Percentiles rank a stretch among this genome's conserved stretches.
Evolutionary conservation across 108 stramenopile genomes (phyloP).

Genomic region (Skeletonema tropicum): DNA sequence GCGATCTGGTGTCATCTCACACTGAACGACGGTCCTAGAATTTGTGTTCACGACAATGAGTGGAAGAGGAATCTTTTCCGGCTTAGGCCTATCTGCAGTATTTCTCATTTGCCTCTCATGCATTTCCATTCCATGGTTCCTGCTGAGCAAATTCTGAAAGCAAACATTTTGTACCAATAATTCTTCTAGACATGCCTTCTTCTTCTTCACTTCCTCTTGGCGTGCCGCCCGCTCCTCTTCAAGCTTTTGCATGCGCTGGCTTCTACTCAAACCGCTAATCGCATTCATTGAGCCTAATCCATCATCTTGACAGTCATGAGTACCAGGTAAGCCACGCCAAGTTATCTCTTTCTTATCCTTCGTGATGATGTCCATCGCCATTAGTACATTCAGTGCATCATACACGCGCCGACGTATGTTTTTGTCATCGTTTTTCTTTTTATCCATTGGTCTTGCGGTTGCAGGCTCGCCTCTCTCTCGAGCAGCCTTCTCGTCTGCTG

Average conservation of each 20-base stretch:
- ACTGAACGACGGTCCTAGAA: conserved; percentile 82
- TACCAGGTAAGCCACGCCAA: conserved; percentile 87
- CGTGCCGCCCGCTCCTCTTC: conserved; percentile 51
- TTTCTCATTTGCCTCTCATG: conserved; percentile 6
- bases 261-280: conserved; percentile 23
- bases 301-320: background rate
- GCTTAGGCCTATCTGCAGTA: conserved; percentile 1
- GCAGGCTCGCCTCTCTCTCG: conserved; percentile 52
- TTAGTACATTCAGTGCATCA: conserved; percentile 94
- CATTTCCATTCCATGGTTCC: conserved; percentile 60
- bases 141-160: conserved; percentile 78
- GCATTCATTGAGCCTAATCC: background rate
- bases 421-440: conserved; percentile 83
- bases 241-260: conserved; percentile 58
- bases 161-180: conserved; percentile 88
- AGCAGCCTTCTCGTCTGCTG: conserved; percentile 55
- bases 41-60: conserved; percentile 93
- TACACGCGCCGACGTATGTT: conserved; percentile 94
- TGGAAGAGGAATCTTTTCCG: conserved; percentile 84
- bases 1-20: conserved; percentile 89
- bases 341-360: conserved; percentile 89
- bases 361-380: conserved; percentile 95
- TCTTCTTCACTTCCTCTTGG: conserved; percentile 58
- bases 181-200: conserved; percentile 79
- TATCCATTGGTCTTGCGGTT: background rate